Evolutionary conservation across 441 rosid genomes (phyloP), one percentile per base, ranked within the genome.

Genomic region (Geranium incanum): DNA sequence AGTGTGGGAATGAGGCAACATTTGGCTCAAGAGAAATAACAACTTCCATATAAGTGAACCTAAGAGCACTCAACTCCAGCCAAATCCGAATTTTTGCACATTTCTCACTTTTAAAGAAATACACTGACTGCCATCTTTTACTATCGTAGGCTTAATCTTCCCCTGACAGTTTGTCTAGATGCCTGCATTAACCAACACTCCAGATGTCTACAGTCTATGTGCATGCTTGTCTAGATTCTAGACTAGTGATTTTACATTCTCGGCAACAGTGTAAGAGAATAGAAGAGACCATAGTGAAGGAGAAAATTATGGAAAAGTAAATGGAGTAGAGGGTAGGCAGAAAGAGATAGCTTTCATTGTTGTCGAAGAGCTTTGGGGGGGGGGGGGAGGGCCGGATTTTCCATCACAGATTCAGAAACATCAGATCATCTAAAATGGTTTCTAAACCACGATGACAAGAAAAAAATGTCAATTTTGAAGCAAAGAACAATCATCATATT

Each of bases 401-500:
- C 65, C 63, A 18, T 57, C 23, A 57, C 21, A 57, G 63, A 15
- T 21, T 21, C 65, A 59, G 3, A 59, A 59, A 59, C 65, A 6
- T 7, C 28, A 59, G 18, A 52, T 52, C 4, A 59, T 19, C 65
- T 59, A 19, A 50, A 57, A 2, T 16, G 63, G 18, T 18, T 57
- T 16, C 23, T 57, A 57, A 5, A 59, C 64, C 23, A 11, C n/a
- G 11, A 43, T 43, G 7, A 18, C 64, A 59, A 18, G 64, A 5
- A 16, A 16, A 16, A 18, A 18, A 59, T 59, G 19, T 59, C 23
- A 59, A 6, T 6, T 59, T 6, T 19, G 50, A 9, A 50, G 39
- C 19, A 76, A 38, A n/a, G 62, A n/a, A 55, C 62, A 18, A 55
- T 55, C 7, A 55, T 55, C 65, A 9, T 68, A 37, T 67, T 63